Percentiles rank a stretch among this genome's conserved stretches.
phyloP scores from a whole-genome alignment of 2,329 filamentous ascomycete species.

The Colletotrichum abscissum region DNA sequence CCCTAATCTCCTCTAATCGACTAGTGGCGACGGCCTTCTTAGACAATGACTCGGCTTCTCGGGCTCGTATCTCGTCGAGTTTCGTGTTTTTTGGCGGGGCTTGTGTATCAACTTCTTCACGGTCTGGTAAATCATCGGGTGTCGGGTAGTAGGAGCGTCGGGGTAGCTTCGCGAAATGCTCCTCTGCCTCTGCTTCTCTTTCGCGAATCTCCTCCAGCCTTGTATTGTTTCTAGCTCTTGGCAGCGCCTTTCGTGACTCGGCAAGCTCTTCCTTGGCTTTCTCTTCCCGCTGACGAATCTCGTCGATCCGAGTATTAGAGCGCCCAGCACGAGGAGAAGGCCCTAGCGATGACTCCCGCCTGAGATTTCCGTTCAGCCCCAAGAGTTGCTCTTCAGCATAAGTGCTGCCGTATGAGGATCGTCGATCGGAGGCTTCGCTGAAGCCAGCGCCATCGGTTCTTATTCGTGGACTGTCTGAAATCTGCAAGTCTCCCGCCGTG shows the following conservation, averaged over 20 bases:
- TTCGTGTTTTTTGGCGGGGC: constrained; percentile 51
- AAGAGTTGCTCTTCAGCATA: constrained; percentile 1
- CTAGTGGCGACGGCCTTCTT: constrained; percentile 60
- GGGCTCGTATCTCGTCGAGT: constrained; percentile 59
- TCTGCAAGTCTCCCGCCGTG: constrained; percentile 65
- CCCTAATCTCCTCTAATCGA: constrained; percentile 63
- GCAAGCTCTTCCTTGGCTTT: constrained; percentile 40
- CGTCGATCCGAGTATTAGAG: constrained; percentile 60
- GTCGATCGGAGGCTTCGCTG: constrained; percentile 39
- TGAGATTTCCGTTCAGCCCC: constrained; percentile 33
- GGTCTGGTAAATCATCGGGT: constrained; percentile 49
- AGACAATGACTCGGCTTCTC: constrained; percentile 57
- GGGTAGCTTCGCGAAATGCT: constrained; percentile 3
- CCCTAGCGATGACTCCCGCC: background rate
- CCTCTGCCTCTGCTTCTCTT: constrained; percentile 51
- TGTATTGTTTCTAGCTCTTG: constrained; percentile 47
- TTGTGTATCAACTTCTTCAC: constrained; percentile 43
- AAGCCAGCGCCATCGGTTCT: constrained; percentile 50
- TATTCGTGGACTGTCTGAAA: constrained; percentile 67
- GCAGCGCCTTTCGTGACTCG: constrained; percentile 10
- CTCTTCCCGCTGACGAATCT: constrained; percentile 57
- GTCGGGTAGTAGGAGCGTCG: constrained; percentile 37
- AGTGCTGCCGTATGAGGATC: constrained; percentile 41
- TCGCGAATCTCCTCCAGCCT: constrained; percentile 58
- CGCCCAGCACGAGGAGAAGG: constrained; percentile 35